These are phyloP conservation scores for Lathyrus sativus DNA, from an alignment of 306 rosid species.

Conservation along the genomic window DNA sequence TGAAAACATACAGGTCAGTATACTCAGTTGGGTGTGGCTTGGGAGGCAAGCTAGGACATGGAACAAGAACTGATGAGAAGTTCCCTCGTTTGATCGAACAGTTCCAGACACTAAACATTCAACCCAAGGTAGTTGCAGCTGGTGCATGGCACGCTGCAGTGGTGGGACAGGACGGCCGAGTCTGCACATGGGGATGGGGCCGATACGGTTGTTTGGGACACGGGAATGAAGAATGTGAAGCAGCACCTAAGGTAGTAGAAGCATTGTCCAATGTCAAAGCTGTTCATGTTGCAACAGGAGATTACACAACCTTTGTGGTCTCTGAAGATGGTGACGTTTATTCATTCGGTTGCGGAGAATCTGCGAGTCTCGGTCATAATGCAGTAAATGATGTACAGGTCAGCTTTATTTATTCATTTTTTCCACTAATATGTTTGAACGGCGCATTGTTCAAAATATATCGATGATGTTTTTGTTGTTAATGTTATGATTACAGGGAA, in stretches of 20 bases:
- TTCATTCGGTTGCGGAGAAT: constrained; percentile 96
- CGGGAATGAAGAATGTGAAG: constrained; percentile 90
- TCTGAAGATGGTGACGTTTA: constrained; percentile 81
- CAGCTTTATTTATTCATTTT: constrained; percentile 31
- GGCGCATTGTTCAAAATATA: background rate
- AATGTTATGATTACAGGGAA: constrained; percentile 56
- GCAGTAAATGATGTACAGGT: constrained; percentile 64
- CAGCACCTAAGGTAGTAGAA: constrained; percentile 83
- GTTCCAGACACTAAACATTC: constrained; percentile 70
- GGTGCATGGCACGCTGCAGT: constrained; percentile 99
- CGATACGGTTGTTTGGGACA: constrained; percentile 97
- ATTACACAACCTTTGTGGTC: constrained; percentile 90
- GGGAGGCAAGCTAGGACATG: constrained; percentile 98
- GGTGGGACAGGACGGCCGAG: constrained; percentile 90
- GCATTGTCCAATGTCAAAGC: constrained; percentile 74
- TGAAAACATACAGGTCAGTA: constrained; percentile 66
- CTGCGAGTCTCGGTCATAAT: constrained; percentile 92
- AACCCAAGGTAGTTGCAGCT: constrained; percentile 85
- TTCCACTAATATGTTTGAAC: constrained; percentile 9
- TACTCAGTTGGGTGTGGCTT: constrained; percentile 97
- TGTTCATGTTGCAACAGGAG: constrained; percentile 88
- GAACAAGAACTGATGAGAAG: constrained; percentile 81
- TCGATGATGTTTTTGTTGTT: background rate
- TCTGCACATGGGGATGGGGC: constrained; percentile 99
- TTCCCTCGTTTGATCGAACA: constrained; percentile 76